Evolutionary conservation across 1,284 basidiomycete genomes (phyloP), one percentile per base, ranked within the genome.

Genomic region (Flammula alnicola): DNA sequence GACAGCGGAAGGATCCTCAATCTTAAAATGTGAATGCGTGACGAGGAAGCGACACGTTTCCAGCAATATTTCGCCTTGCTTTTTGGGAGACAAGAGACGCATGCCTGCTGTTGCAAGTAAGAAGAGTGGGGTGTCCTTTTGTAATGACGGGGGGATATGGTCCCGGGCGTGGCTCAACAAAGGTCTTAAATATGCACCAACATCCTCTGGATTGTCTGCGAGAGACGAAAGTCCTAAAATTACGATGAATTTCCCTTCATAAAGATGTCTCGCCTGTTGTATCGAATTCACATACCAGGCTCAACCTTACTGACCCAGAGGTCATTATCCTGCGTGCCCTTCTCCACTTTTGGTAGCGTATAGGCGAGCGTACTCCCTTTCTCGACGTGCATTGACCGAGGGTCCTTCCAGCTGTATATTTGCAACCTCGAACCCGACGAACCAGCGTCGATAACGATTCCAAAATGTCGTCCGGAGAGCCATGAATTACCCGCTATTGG

Each of bases 31-130:
- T n/a, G 89, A 93, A 57, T 91, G 81, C 10, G 73, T 72, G 19
- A 76, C 75, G 44, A 99, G 79, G 61, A 91, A 91, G 16, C 77
- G 68, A 67, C 97, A 98, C 0, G 93, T 85, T 22, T 88, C 76
- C 49, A 78, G 67, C 10, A 99, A 75, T 29, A 99, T 80, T 16
- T 79, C 77, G 1, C 83, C 77, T 60, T 93, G 92, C 59, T 90
- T 80, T 10, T 78, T 70, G 0, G 82, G 73, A 1, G 88, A 69
- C 2, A 99, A 74, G 4, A 98, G 76, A 11, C 97, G 91, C 97
- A 99, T 98, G 1, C 97, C 97, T 0, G 97, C 96, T 0, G 97
- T 99, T 0, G 97, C 96, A 35, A 98, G 82, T 19, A 99, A 77
- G 69, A 98, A 98, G 10, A 99, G 73, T 0, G 97, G 95, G 0